A percentile compares a stretch with the other conserved stretches of the same genome.
Evolutionary conservation across 2,329 filamentous ascomycete species (phyloP).

Genomic region (Hymenoscyphus fraxineus): DNA sequence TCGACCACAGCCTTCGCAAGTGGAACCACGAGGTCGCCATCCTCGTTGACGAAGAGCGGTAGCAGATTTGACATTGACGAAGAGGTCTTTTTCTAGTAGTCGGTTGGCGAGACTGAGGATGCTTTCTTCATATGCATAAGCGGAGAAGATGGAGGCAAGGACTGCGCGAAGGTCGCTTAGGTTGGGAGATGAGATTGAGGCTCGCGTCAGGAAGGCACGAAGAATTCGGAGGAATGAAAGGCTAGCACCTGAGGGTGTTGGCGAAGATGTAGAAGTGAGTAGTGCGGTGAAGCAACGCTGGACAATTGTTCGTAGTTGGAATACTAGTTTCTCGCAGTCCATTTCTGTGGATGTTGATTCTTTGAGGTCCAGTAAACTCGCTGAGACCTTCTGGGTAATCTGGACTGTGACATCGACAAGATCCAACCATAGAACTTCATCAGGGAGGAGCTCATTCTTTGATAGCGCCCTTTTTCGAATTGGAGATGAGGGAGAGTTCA

Average conservation of each 20-base stretch:
- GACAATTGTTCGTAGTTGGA: slow-evolving; percentile 71
- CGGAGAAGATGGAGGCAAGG: slow-evolving; percentile 84
- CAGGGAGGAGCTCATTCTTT: slow-evolving; percentile 44
- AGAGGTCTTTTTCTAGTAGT: slow-evolving; percentile 84
- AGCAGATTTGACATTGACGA: slow-evolving; percentile 74
- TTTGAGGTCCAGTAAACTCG: slow-evolving; percentile 44
- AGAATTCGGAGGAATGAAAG: slow-evolving; percentile 85
- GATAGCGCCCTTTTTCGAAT: slow-evolving; percentile 47
- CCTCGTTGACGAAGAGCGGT: slow-evolving; percentile 74
- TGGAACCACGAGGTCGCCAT: slow-evolving; percentile 82
- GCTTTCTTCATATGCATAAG: slow-evolving; percentile 92
- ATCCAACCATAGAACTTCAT: slow-evolving; percentile 57
- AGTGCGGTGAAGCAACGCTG: slow-evolving; percentile 89
- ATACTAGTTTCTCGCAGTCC: slow-evolving; percentile 59
- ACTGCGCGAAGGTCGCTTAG: slow-evolving; percentile 83
- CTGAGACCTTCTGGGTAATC: slow-evolving; percentile 61
- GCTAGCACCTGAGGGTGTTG: slow-evolving; percentile 42
- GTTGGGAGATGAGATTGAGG: slow-evolving; percentile 76
- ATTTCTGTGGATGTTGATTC: slow-evolving; percentile 33
- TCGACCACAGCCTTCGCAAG: slow-evolving; percentile 80
- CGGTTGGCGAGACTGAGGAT: slow-evolving; percentile 81
- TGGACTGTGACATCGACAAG: slow-evolving; percentile 59
- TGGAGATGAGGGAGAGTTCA: slow-evolving; percentile 38
- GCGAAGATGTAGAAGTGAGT: slow-evolving; percentile 65
- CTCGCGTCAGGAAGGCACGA: slow-evolving; percentile 80